Evolutionary conservation across 169 alveolate genomes (phyloP), one percentile per base, ranked within the genome.

Genomic region (Plasmodium cynomolgi): DNA sequence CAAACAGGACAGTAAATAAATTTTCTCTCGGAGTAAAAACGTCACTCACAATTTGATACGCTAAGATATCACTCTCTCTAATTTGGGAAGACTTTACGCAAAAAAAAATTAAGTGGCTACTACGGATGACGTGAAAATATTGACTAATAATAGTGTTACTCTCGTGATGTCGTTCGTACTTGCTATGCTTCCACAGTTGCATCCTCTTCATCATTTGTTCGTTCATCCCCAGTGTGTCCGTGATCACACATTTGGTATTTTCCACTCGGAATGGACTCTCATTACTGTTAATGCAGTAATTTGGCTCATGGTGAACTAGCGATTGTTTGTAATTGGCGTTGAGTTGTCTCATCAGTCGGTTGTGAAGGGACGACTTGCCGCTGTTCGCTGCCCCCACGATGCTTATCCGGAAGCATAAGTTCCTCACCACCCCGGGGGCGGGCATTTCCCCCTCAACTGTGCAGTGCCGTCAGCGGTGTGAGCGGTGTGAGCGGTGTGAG

Each of bases 301-400:
- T 90, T 62, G 68, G 79, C 17, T 80, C 73, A 20, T 90, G 11
- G 41, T 50, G 82, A 13, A 81, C 74, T 23, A 68, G 39, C 15
- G 94, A 90, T 68, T 68, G 56, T 81, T 90, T 90, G 83, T 90
- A 44, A 29, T 13, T 90, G 6, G 50, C 94, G 41, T 73, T 90
- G 1, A 90, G 34, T 58, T 34, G 15, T 23, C 34, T 86, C 54
- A 90, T 68, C 13, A 90, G 20, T 26, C 56, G 20, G 73, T 90
- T 90, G 58, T 90, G 68, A 0, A 90, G 83, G 17, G 91, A 68
- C 17, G 94, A 90, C 39, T 90, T 90, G 2, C 94, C 94, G 54
- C 91, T 81, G 73, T 90, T 90, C 11, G 47, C 6, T 29, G 94
- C 94, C 1, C 94, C 94, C 9, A 81, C 91, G n/a, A 90, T 90